Evolutionary conservation across 2,329 filamentous ascomycete species (phyloP).

Genomic region (Uncinocarpus reesii): DNA sequence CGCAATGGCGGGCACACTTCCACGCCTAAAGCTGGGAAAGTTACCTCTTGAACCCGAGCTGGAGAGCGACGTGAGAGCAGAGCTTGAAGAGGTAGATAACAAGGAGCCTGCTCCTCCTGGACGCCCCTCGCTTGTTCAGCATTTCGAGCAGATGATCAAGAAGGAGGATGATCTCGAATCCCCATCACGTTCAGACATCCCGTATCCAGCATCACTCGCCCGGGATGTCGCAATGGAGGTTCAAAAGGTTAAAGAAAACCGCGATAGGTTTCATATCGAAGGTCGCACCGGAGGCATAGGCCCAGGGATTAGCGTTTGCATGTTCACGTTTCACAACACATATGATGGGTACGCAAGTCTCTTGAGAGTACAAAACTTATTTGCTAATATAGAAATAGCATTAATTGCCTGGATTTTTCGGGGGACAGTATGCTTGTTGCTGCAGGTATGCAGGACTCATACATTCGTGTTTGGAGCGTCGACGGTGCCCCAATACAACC

Average conservation of each 20-base stretch:
- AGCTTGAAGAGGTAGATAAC: conserved; percentile 76
- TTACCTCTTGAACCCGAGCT: conserved; percentile 75
- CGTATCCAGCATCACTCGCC: conserved; percentile 76
- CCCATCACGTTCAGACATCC: conserved; percentile 66
- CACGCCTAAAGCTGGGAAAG: conserved; percentile 64
- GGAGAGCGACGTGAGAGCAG: conserved; percentile 73
- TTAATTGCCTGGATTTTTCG: conserved; percentile 93
- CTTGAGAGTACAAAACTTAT: not conserved
- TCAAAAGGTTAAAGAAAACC: conserved; percentile 82
- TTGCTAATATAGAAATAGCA: conserved; percentile 40
- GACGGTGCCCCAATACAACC: conserved; percentile 73
- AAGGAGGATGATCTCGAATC: conserved; percentile 79
- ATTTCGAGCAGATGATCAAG: conserved; percentile 81
- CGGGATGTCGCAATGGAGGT: conserved; percentile 91
- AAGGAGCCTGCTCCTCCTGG: conserved; percentile 62
- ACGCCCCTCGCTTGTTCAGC: conserved; percentile 64
- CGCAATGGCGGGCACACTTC: conserved; percentile 45
- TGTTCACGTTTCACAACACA: conserved; percentile 98
- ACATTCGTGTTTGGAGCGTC: conserved; percentile 87
- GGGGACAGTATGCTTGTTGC: conserved; percentile 81
- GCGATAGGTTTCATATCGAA: conserved; percentile 83
- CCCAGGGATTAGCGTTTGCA: conserved; percentile 75
- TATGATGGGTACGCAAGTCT: conserved; percentile 59
- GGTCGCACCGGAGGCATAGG: conserved; percentile 73
- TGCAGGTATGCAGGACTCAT: conserved; percentile 83